Conservation (phyloP, 1,284 basidiomycete species). For the Ceratobasidium sp. region DNA sequence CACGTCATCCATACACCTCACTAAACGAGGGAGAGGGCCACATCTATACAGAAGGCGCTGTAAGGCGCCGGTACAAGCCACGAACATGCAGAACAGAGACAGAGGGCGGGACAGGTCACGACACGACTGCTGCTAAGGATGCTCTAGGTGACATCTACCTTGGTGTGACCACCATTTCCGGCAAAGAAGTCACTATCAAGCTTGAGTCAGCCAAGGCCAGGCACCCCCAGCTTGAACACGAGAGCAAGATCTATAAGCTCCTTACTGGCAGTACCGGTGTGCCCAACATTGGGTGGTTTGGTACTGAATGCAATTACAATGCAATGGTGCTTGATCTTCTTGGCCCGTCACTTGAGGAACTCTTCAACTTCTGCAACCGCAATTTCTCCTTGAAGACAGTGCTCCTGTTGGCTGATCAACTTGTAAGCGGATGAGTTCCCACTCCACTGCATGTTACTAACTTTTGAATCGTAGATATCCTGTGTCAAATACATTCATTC, state of each 20-base stretch:
- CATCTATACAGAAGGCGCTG: too few species aligned
- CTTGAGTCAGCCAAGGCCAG: constrained; percentile 99
- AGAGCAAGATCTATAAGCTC: constrained; percentile 96
- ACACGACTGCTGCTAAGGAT: constrained; percentile 20
- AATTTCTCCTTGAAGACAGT: constrained; percentile 99
- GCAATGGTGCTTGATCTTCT: constrained; percentile 99
- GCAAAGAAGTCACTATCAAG: constrained; percentile 99
- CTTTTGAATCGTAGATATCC: constrained; percentile 72
- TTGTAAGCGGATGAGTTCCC: constrained; percentile 63
- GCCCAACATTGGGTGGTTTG: constrained; percentile 97
- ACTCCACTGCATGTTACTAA: constrained; percentile 38
- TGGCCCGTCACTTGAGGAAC: constrained; percentile 95
- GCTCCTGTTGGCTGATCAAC: constrained; percentile 93
- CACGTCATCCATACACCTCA: too few species aligned
- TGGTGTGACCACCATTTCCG: constrained; percentile 99
- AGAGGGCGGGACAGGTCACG: too few species aligned
- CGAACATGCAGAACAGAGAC: too few species aligned
- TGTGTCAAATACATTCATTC: constrained; percentile 99
- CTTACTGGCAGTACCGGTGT: constrained; percentile 98
- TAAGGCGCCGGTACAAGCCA: too few species aligned
- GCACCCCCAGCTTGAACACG: constrained; percentile 99
- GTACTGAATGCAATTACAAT: constrained; percentile 99
- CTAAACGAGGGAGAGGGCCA: too few species aligned
- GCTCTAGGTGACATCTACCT: constrained; percentile 94
- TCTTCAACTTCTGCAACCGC: constrained; percentile 99